Base-by-base conservation (phyloP, 2,329 filamentous ascomycete species). In the Rhynchosporium graminicola region DNA sequence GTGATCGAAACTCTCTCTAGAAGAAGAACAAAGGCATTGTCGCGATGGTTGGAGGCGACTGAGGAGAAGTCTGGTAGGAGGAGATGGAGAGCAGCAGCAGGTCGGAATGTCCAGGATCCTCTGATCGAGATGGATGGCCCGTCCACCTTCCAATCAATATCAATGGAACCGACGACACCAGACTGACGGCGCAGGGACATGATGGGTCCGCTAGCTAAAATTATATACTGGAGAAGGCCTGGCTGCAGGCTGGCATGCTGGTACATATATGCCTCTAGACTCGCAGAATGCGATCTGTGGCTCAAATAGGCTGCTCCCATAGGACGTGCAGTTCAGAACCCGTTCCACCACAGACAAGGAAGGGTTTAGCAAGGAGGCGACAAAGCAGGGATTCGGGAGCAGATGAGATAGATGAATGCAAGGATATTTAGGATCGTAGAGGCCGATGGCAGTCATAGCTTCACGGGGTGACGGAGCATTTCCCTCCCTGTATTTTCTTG, bases 1-100 rank as follows among this genome's bases (percentile, higher is more conserved):
- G 31, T 52, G 48, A 31, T 52, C n/a, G 31, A 40, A 31, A 40
- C 31, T 52, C 48, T 20, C 20, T 20, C 20, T 20, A 12, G 9
- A 13, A 50, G 40, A 20, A 20, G 9, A 20, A 10, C 20, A 46
- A 20, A 20, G 20, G 1, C 20, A 1, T 20, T 20, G 48, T 51
- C 2, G 33, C 2, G 13, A 3, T 40, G 33, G 33, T 38, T 28
- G 36, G 33, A 54, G 50, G 33, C 50, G 33, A 52, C 10, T 28
- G 50, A 54, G 50, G 50, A 54, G 33, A 54, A 54, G 50, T 54
- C 7, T 54, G 50, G 50, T 13, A 54, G 36, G 40, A 40, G 50
- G 33, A 47, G 26, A 29, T 3, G 26, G 47, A 50, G 47, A 50
- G 47, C 28, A 33, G 3, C 47, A 31, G 28, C 48, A 52, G 43